Conservation (phyloP, 495 filamentous ascomycete species). For the Clavariopsis aquatica region DNA sequence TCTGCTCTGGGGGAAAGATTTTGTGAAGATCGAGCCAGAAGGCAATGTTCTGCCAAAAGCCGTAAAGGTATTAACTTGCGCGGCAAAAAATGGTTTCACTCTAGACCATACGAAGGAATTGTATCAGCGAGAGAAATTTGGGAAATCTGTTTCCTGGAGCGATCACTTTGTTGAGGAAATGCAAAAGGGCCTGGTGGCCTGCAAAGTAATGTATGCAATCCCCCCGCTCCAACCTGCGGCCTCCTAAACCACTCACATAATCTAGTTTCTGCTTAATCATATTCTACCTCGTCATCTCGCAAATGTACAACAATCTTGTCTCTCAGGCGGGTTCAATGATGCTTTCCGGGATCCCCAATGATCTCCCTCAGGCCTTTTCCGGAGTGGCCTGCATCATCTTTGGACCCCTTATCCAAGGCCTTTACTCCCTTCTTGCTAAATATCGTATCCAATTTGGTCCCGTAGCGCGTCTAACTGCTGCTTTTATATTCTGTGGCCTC, state of each 20-base stretch:
- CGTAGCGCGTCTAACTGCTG: slow-evolving; percentile 54
- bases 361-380: slow-evolving; percentile 49
- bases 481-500: slow-evolving; percentile 48
- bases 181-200: slow-evolving; percentile 1
- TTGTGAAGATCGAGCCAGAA: slow-evolving; percentile 2
- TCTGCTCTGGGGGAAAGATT: not conserved
- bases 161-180: slow-evolving; percentile 15
- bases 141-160: slow-evolving; percentile 1
- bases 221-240: not conserved
- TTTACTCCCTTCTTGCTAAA: slow-evolving; percentile 49
- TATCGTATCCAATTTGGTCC: slow-evolving; percentile 50
- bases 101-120: slow-evolving; percentile 6
- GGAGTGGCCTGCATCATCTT: slow-evolving; percentile 49
- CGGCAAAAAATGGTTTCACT: slow-evolving; percentile 5
- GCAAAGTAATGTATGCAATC: slow-evolving; percentile 5
- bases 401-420: slow-evolving; percentile 49
- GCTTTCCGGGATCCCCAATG: slow-evolving; percentile 54
- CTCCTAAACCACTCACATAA: not conserved
- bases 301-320: slow-evolving; percentile 52
- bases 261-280: not conserved
- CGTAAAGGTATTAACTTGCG: not conserved
- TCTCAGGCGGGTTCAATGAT: slow-evolving; percentile 58
- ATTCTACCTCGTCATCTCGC: slow-evolving; percentile 56
- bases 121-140: not conserved
- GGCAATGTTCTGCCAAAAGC: slow-evolving; percentile 12